A percentile compares a stretch with the other conserved stretches of the same genome.
Evolutionary conservation across 176 grass and related monocot genomes (phyloP).

Genomic region (Sorghum bicolor): Sorghum_bicolor_NCBIv3 NC_012878.2:58047001-58047500

Average conservation of each 20-base stretch:
- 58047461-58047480: not conserved
- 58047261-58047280: not conserved
- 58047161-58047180: not conserved
- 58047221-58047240: not conserved
- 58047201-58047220: not conserved
- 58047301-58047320: not conserved
- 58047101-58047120: not conserved
- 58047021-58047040: slow-evolving; percentile 15
- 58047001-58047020: not conserved
- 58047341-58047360: not conserved
- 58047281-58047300: not conserved
- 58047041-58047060: not conserved
- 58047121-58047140: not conserved
- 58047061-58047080: slow-evolving; percentile 27
- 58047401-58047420: slow-evolving; percentile 23
- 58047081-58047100: slow-evolving; percentile 21
- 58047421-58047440: not conserved
- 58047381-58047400: not conserved
- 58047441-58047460: not conserved
- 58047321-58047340: not conserved
- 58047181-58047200: not conserved
- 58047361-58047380: not conserved
- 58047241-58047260: not conserved
- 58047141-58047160: slow-evolving; percentile 5
- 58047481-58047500: not conserved